Conservation (phyloP, 495 filamentous ascomycete genomes). For the Neurospora hispaniola region DNA sequence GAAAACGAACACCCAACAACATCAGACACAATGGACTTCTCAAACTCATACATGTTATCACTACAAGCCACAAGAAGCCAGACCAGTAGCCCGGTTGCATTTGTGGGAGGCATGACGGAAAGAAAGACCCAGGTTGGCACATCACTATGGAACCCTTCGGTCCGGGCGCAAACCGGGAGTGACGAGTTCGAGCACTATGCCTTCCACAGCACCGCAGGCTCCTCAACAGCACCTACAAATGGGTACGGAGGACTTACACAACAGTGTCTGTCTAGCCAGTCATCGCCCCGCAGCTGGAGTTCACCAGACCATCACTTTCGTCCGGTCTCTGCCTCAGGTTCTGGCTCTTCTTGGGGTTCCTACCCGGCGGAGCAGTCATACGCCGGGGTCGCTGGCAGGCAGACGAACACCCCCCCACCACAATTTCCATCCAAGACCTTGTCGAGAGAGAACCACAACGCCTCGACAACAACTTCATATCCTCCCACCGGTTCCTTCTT, state of each 20-base stretch:
- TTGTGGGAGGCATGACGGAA: background rate
- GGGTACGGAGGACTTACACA: slow-evolving; percentile 3
- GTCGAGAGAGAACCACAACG: background rate
- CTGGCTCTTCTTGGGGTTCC: background rate
- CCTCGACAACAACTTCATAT: background rate
- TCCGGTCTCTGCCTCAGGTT: background rate
- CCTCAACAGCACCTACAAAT: slow-evolving; percentile 2
- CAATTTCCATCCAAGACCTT: background rate
- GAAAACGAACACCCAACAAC: background rate
- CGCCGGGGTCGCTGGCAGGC: background rate
- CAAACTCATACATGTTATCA: background rate
- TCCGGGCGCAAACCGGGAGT: slow-evolving; percentile 7
- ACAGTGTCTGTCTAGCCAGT: slow-evolving; percentile 8
- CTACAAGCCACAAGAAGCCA: background rate
- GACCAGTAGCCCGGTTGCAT: background rate
- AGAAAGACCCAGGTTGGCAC: background rate
- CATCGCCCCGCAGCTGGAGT: slow-evolving; percentile 22
- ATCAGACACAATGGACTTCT: background rate
- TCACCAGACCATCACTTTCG: slow-evolving; percentile 16
- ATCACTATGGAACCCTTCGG: slow-evolving; percentile 11
- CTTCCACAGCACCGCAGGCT: slow-evolving; percentile 13
- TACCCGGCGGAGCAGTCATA: background rate
- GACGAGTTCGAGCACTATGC: slow-evolving; percentile 19
- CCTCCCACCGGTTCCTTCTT: background rate
- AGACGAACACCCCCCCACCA: background rate